A percentile compares a stretch with the other conserved stretches of the same genome.
Conservation (phyloP, 1,284 basidiomycete genomes). For the Cerrena zonata region DNA sequence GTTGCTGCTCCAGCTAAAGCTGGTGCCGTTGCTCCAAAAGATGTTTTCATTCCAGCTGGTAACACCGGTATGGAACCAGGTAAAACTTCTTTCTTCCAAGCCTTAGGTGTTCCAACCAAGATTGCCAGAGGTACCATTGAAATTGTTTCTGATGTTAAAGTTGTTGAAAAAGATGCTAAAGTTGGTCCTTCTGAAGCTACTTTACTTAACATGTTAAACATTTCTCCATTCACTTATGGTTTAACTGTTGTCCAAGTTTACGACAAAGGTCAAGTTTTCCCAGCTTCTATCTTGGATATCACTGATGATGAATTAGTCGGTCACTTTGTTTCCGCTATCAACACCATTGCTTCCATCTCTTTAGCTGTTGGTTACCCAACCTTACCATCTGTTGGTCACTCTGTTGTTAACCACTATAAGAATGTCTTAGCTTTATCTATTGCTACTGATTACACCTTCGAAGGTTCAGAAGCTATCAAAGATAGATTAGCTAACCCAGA, state of each 20-base stretch:
- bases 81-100: conserved; percentile 99
- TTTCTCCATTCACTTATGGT: conserved; percentile 97
- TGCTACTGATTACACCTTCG: conserved; percentile 92
- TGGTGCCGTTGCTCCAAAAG: conserved; percentile 88
- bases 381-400: conserved; percentile 88
- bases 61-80: conserved; percentile 99
- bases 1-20: conserved; percentile 97
- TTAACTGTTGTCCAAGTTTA: conserved; percentile 95
- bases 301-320: conserved; percentile 86
- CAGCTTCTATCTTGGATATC: conserved; percentile 88
- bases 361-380: conserved; percentile 95
- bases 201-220: conserved; percentile 98
- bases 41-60: conserved; percentile 87
- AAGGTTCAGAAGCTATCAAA: conserved; percentile 93
- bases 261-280: conserved; percentile 87
- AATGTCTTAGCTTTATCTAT: conserved; percentile 89
- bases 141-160: conserved; percentile 96
- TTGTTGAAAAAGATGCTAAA: conserved; percentile 86
- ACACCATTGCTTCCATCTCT: conserved; percentile 93
- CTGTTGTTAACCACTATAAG: conserved; percentile 98
- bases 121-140: conserved; percentile 99
- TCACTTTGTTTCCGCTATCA: conserved; percentile 88
- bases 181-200: conserved; percentile 97
- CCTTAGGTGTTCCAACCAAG: conserved; percentile 98
- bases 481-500: conserved; percentile 96